A percentile compares a stretch with the other conserved stretches of the same genome.
Conservation (phyloP, 805 yeast genomes). For the Candida coleopterorum region DNA sequence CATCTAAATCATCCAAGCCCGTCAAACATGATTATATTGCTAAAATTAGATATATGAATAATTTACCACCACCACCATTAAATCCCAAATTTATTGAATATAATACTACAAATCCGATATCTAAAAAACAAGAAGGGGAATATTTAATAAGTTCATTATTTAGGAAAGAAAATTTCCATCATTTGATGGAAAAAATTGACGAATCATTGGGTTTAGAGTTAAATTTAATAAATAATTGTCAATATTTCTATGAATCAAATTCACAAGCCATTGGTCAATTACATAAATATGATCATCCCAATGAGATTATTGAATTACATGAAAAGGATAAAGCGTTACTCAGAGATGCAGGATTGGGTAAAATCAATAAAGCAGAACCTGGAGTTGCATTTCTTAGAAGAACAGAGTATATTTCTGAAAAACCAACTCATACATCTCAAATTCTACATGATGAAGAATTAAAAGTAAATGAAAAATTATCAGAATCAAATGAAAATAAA, state of each 20-base stretch:
- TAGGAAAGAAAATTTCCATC: slow-evolving; percentile 66
- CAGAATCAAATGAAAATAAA: slow-evolving; percentile 24
- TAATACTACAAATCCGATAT: slow-evolving; percentile 30
- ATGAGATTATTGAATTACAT: slow-evolving; percentile 46
- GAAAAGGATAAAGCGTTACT: slow-evolving; percentile 73
- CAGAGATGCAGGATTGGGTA: slow-evolving; percentile 67
- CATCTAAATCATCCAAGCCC: slow-evolving; percentile 18
- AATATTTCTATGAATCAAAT: slow-evolving; percentile 53
- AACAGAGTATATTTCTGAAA: slow-evolving; percentile 84
- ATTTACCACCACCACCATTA: slow-evolving; percentile 87
- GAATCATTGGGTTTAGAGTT: slow-evolving; percentile 71
- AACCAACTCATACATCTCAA: slow-evolving; percentile 13
- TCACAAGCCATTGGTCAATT: slow-evolving; percentile 10
- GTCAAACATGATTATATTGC: slow-evolving; percentile 76
- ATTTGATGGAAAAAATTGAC: slow-evolving; percentile 52
- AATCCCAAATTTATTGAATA: slow-evolving; percentile 80
- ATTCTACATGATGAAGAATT: slow-evolving; percentile 9
- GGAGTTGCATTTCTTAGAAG: slow-evolving; percentile 84
- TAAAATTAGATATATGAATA: slow-evolving; percentile 76
- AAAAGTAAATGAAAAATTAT: slow-evolving; percentile 14
- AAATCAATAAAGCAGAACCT: slow-evolving; percentile 38
- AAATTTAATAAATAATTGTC: slow-evolving; percentile 63
- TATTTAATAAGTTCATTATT: slow-evolving; percentile 66
- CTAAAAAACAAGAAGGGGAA: slow-evolving; percentile 35
- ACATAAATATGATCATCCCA: slow-evolving; percentile 14